These are phyloP conservation scores for Mycena citricolor DNA, from an alignment of 1,284 basidiomycete genomes.

Conservation along the genomic window DNA sequence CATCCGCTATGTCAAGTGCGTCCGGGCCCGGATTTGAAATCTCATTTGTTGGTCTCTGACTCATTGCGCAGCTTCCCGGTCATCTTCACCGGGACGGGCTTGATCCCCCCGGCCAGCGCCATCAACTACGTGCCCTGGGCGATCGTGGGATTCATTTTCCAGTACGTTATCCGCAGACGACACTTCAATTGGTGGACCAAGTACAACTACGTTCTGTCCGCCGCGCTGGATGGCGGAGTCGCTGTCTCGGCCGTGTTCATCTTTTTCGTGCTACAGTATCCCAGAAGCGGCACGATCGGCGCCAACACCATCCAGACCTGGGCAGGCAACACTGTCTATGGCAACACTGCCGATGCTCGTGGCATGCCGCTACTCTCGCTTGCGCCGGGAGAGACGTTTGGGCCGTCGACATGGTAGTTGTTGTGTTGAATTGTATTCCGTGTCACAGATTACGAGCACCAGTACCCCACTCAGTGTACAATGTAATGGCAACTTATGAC, in stretches of 20 bases:
- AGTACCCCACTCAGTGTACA: too few species aligned
- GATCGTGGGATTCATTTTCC: slow-evolving; percentile 54
- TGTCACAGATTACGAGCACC: too few species aligned
- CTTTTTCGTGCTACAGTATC: slow-evolving; percentile 51
- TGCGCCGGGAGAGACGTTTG: slow-evolving; percentile 38
- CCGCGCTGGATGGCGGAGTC: slow-evolving; percentile 58
- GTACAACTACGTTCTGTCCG: slow-evolving; percentile 68
- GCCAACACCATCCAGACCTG: slow-evolving; percentile 41
- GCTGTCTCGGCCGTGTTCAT: slow-evolving; percentile 50
- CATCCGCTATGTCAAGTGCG: slow-evolving; percentile 47
- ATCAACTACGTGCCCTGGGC: slow-evolving; percentile 43
- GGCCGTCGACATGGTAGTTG: slow-evolving; percentile 24
- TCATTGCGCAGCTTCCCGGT: slow-evolving; percentile 27
- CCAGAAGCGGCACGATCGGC: slow-evolving; percentile 47
- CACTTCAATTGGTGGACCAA: slow-evolving; percentile 69
- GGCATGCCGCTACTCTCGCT: slow-evolving; percentile 33
- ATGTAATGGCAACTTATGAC: too few species aligned
- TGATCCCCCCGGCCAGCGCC: slow-evolving; percentile 43
- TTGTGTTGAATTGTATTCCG: neutral
- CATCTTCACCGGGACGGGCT: slow-evolving; percentile 35
- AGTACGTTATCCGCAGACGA: slow-evolving; percentile 57
- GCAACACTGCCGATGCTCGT: slow-evolving; percentile 41
- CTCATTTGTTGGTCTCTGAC: neutral
- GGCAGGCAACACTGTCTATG: slow-evolving; percentile 51
- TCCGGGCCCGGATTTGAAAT: too few species aligned